Base-by-base conservation (phyloP, 1,139 yeast genomes). In the Spencermartinsiella ligniputridi region DNA sequence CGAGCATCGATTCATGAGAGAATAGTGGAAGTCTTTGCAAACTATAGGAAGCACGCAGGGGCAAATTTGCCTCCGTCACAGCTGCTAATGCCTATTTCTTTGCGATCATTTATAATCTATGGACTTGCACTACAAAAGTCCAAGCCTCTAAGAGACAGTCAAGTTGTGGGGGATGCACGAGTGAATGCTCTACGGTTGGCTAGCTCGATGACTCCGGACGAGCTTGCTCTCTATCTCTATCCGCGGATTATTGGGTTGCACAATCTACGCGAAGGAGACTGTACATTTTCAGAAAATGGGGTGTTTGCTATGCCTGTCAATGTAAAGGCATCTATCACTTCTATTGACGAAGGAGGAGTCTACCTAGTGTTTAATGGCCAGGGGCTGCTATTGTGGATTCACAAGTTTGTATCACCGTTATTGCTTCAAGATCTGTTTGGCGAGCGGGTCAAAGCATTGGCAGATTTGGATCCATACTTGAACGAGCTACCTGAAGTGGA, bases 171-270 rank as follows among this genome's bases (percentile, higher is more conserved):
- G 12, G 78, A 75, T 52, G 58, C 65, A 19, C 75, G 96, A 45
- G 72, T 88, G 18, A 75, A 74, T 45, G 82, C 81, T 42, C 69
- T 77, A 43, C 75, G 73, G 54, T 70, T 72, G 44, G 70, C 85
- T 62, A 69, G 76, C 49, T 67, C 72, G 11, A 71, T 78, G 67
- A 79, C 86, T 17, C 63, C 81, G 24, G 81, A 81, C 21, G 73
- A 75, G 47, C 69, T 92, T 29, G 68, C 81, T 36, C 76, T 78
- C 49, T 81, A 79, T 50, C 70, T 92, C 42, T 92, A 90, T 57
- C 98, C 98, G 1, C 80, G 86, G 3, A 71, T 92, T 50, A 72
- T 86, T 37, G 88, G 87, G 35, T 64, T 90, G 35, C 96, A 89
- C 62, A 73, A 78, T 2, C 64, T 87, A 45, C 70, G 67, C 6